Base-by-base conservation (phyloP, 306 rosid species). In the Sicyos edulis region DNA sequence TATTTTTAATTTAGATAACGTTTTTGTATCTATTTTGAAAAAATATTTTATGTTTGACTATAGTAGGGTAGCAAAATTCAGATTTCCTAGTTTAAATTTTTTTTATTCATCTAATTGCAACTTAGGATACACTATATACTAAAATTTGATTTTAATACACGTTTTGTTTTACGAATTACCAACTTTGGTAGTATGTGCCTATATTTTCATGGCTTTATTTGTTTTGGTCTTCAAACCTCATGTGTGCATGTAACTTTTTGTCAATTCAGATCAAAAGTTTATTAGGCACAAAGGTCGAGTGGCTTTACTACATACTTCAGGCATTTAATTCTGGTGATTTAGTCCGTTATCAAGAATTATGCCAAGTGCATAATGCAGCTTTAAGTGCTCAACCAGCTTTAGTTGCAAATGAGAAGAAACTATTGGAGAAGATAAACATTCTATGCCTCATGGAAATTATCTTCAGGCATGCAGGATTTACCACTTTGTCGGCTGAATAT, bases 391-490 rank as follows among this genome's bases (percentile, higher is more conserved):
- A 95, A 74, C 99, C 99, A 2, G 96, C 99, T 37, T 76, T 95
- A 53, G 97, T 91, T 74, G 95, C 85, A 71, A 95, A 95, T 53
- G 99, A 95, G 77, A 82, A 91, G 81, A 95, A 78, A 80, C 86
- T 95, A 70, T 77, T 91, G 81, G 99, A 95, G 73, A 95, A 95
- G 89, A 89, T 95, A 51, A 95, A 95, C 79, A 95, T 95, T 80
- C 95, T 95, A 74, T 95, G 99, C 83, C 86, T 95, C 86, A 95
- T 95, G 97, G 99, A 91, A 83, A 95, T 95, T 74, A 95, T 95
- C 79, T 95, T 95, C 89, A 95, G 99, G 99, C 88, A 83, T 51
- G 53, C 42, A 24, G 21, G 64, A 52, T 8, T 65, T 50, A 74
- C 14, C 67, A 72, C 77, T 44, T 5, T 74, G 10, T 54, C 60